phyloP scores from a whole-genome alignment of 345 rosid genomes.

The Corchorus capsularis region DNA sequence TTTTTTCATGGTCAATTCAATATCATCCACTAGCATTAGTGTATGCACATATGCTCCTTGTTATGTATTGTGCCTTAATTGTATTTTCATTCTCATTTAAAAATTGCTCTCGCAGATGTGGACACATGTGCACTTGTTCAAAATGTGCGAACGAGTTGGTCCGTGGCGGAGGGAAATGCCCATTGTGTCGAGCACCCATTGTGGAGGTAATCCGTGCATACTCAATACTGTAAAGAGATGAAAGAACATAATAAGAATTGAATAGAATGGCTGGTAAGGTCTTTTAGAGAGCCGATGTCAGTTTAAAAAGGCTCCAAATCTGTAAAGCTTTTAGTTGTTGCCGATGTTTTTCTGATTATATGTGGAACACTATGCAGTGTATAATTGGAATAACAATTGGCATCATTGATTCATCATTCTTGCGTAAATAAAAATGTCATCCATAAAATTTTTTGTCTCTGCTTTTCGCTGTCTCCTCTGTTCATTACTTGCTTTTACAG shows the following conservation, averaged over 20 bases:
- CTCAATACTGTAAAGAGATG: slow-evolving; percentile 72
- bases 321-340: slow-evolving; percentile 32
- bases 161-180: slow-evolving; percentile 92
- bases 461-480: not conserved
- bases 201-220: slow-evolving; percentile 94
- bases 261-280: slow-evolving; percentile 28
- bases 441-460: slow-evolving; percentile 16
- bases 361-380: slow-evolving; percentile 35
- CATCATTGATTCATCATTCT: slow-evolving; percentile 44
- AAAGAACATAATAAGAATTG: slow-evolving; percentile 20
- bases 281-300: slow-evolving; percentile 14
- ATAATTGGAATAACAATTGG: slow-evolving; percentile 54
- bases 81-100: not conserved
- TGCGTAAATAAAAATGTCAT: slow-evolving; percentile 46
- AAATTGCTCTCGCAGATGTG: slow-evolving; percentile 62
- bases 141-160: slow-evolving; percentile 92
- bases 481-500: not conserved
- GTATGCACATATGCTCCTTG: not conserved
- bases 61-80: not conserved
- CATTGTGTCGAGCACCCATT: slow-evolving; percentile 94
- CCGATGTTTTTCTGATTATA: slow-evolving; percentile 46
- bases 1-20: not conserved
- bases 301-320: slow-evolving; percentile 9
- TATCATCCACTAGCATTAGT: not conserved
- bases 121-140: slow-evolving; percentile 99